These are phyloP conservation scores for Monascus purpureus DNA, from an alignment of 495 filamentous ascomycete genomes.

Conservation along the genomic window DNA sequence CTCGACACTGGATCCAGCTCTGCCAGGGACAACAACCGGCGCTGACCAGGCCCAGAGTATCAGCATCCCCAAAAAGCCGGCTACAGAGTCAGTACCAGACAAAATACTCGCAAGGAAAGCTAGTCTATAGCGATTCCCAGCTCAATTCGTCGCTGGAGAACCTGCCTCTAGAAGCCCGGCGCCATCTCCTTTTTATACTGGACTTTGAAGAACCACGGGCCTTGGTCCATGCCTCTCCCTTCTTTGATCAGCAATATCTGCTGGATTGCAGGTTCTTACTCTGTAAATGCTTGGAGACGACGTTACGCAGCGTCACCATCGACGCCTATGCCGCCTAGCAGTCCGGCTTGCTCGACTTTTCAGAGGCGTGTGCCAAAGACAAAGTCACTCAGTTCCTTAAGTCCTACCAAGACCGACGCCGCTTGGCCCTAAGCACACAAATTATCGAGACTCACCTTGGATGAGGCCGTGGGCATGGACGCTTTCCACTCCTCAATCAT, in stretches of 20 bases:
- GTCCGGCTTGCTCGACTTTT: conserved; percentile 1
- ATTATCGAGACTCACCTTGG: conserved; percentile 2
- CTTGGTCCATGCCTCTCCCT: conserved; percentile 12
- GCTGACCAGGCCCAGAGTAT: no score
- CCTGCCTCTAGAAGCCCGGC: conserved; percentile 8
- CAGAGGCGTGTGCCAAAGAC: not conserved
- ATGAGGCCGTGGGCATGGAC: conserved; percentile 2
- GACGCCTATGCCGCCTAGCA: conserved; percentile 9
- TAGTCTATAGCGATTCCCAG: no score
- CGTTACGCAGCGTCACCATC: conserved; percentile 3
- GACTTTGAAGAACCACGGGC: conserved; percentile 6
- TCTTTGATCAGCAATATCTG: conserved; percentile 15
- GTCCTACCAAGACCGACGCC: conserved; percentile 3
- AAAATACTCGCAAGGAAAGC: no score
- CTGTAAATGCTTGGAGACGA: conserved; percentile 1
- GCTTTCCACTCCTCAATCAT: conserved; percentile 11
- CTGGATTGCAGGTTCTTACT: conserved; percentile 7
- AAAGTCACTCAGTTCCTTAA: conserved; percentile 1
- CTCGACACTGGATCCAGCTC: no score
- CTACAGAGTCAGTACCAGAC: no score
- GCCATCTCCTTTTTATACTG: conserved; percentile 4
- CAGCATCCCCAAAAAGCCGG: no score
- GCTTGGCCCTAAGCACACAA: not conserved
- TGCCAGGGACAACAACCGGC: no score
- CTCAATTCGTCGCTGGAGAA: conserved; percentile 8